Conservation (phyloP, 768 basidiomycete genomes). For the Panellus pusillus region DNA sequence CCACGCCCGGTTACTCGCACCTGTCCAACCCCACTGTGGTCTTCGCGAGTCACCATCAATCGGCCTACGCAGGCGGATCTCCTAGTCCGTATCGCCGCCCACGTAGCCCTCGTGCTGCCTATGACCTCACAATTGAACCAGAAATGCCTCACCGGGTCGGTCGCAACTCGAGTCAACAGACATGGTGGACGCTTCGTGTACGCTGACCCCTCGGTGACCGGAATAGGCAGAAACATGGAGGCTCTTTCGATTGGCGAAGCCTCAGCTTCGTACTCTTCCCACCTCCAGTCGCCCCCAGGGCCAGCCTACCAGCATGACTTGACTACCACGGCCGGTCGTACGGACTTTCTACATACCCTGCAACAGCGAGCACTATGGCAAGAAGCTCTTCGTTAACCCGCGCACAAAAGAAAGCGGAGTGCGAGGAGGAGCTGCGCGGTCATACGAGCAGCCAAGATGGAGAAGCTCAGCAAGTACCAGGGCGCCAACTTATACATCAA, state of each 20-base stretch:
- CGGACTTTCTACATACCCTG: conserved; percentile 45
- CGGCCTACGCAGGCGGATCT: background rate
- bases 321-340: no score
- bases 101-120: no score
- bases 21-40: no score
- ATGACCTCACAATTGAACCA: no score
- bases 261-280: background rate
- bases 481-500: conserved; percentile 99
- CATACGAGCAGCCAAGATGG: conserved; percentile 96
- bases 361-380: conserved; percentile 83
- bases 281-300: background rate
- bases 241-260: background rate
- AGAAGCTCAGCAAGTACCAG: conserved; percentile 97
- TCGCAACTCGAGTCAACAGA: no score
- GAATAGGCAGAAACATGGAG: background rate
- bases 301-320: no score
- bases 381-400: conserved; percentile 93
- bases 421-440: conserved; percentile 93
- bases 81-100: background rate
- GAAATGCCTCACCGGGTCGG: no score
- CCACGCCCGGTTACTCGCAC: background rate
- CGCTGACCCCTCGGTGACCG: background rate
- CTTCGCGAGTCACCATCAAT: no score
- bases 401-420: conserved; percentile 98
- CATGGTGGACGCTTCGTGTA: background rate